Conservation (phyloP, 306 rosid species). For the Gleditsia sinensis region DNA sequence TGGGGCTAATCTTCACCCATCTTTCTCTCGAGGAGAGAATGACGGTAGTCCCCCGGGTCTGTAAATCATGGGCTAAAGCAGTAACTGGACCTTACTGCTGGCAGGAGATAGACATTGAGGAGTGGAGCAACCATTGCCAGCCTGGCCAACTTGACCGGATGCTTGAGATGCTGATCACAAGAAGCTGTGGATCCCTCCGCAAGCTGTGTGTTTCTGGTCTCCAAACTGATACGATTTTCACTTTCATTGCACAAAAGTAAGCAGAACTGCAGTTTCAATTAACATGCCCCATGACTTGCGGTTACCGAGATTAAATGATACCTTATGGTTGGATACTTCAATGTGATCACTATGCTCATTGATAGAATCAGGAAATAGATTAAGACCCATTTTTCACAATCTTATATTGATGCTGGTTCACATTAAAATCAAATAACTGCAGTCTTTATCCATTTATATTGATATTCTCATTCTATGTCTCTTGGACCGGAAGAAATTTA, state of each 20-base stretch:
- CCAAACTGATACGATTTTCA: conserved; percentile 49
- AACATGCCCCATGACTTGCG: neutral
- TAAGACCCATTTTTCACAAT: neutral
- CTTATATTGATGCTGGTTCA: neutral
- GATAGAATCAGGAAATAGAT: neutral
- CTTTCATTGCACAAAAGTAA: conserved; percentile 70
- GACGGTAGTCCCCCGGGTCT: conserved; percentile 84
- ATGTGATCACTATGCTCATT: neutral
- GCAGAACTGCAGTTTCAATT: conserved; percentile 21
- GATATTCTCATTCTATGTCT: conserved; percentile 2
- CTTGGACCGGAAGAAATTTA: neutral
- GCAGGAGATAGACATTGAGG: conserved; percentile 94
- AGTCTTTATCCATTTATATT: neutral
- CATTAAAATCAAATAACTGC: neutral
- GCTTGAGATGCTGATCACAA: conserved; percentile 69
- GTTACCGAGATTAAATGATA: neutral
- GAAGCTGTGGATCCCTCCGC: conserved; percentile 82
- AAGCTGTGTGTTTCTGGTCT: conserved; percentile 80
- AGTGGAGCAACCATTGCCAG: conserved; percentile 72
- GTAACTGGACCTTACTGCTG: conserved; percentile 87
- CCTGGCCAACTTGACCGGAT: conserved; percentile 67
- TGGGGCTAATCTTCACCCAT: conserved; percentile 83
- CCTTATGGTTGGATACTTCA: neutral
- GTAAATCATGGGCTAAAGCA: conserved; percentile 90
- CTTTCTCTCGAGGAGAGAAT: conserved; percentile 75